Percentiles rank a stretch among this genome's conserved stretches.
These are phyloP conservation scores for Trypanosoma lewisi DNA, from an alignment of 208 protist genomes.

Conservation along the genomic window DNA sequence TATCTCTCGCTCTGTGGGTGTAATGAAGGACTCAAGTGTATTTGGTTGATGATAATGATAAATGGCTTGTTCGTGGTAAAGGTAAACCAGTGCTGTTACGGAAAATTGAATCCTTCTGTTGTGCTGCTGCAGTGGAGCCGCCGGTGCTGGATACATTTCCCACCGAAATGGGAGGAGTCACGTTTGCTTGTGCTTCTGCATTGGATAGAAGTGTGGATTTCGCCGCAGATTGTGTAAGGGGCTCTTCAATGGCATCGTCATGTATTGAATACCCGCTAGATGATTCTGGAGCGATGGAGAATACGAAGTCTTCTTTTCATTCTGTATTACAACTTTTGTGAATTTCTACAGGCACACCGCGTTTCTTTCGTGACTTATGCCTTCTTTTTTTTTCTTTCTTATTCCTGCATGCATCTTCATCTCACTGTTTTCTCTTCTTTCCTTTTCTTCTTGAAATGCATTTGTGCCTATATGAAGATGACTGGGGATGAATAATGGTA, in stretches of 20 bases:
- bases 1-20: not conserved
- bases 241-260: not conserved
- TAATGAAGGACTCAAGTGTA: not conserved
- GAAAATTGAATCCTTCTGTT: slow-evolving; percentile 14
- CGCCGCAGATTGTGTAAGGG: not conserved
- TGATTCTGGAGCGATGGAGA: not conserved
- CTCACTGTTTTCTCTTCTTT: slow-evolving; percentile 11
- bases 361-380: slow-evolving; percentile 2
- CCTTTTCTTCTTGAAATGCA: not conserved
- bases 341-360: not conserved
- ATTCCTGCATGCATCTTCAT: not conserved
- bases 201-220: not conserved
- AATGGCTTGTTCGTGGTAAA: slow-evolving; percentile 21
- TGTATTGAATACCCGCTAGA: not conserved
- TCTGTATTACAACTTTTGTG: not conserved
- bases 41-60: slow-evolving; percentile 1
- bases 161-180: not conserved
- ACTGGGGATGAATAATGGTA: not conserved
- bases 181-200: not conserved
- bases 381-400: slow-evolving; percentile 19
- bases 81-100: slow-evolving; percentile 12
- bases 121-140: slow-evolving; percentile 1
- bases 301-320: not conserved
- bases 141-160: slow-evolving; percentile 4
- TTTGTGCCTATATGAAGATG: not conserved